Conservation (phyloP, 2,329 filamentous ascomycete genomes). For the Venturia asperata region DNA sequence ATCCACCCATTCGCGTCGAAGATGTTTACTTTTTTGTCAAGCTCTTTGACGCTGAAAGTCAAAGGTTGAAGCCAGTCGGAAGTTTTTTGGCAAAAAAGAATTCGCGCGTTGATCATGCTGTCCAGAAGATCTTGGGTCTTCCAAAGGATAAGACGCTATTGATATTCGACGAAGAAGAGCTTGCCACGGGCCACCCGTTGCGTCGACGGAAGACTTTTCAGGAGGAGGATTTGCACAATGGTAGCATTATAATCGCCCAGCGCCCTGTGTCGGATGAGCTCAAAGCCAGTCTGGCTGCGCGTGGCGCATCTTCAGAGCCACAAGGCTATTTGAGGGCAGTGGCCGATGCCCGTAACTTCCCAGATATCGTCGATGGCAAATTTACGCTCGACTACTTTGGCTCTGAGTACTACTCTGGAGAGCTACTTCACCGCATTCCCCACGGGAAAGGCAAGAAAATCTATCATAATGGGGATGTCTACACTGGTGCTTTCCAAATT, state of each 20-base stretch:
- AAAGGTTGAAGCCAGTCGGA: conserved; percentile 30
- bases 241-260: conserved; percentile 29
- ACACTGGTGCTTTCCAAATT: conserved; percentile 48
- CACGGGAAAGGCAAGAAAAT: conserved; percentile 52
- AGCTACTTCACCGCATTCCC: conserved; percentile 40
- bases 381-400: conserved; percentile 49
- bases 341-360: conserved; percentile 37
- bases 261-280: conserved; percentile 27
- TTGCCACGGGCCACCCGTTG: conserved; percentile 25
- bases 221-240: conserved; percentile 24
- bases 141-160: conserved; percentile 37
- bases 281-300: conserved; percentile 27
- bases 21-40: conserved; percentile 38
- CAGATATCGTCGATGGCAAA: conserved; percentile 37
- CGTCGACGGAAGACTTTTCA: conserved; percentile 30
- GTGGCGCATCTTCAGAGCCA: conserved; percentile 31
- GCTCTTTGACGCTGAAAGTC: conserved; percentile 32
- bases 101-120: conserved; percentile 30
- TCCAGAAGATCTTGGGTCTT: conserved; percentile 28
- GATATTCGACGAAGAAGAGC: conserved; percentile 43
- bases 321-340: conserved; percentile 40
- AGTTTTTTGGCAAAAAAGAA: conserved; percentile 29
- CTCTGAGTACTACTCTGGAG: conserved; percentile 50
- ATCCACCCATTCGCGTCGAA: conserved; percentile 20
- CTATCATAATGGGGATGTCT: conserved; percentile 48